A percentile compares a stretch with the other conserved stretches of the same genome.
Conservation (phyloP, 2,329 filamentous ascomycete genomes). For the Penicillium griseofulvum region DNA sequence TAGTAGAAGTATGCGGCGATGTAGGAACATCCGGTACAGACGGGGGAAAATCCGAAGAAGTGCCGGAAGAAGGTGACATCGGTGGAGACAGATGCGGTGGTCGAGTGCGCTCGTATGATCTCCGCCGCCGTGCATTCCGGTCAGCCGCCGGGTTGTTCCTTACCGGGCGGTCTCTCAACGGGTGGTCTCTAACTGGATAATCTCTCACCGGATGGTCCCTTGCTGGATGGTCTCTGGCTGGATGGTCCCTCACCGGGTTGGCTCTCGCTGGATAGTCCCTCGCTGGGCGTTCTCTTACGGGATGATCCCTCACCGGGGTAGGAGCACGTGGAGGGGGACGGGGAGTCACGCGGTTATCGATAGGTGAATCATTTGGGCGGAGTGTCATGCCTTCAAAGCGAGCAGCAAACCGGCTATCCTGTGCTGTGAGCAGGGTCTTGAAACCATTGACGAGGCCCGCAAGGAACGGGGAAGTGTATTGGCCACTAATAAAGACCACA, state of each 20-base stretch:
- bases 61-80: conserved; percentile 29
- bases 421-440: conserved; percentile 27
- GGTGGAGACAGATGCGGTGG: conserved; percentile 27
- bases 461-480: conserved; percentile 27
- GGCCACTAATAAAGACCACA: conserved; percentile 22
- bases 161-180: background rate
- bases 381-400: conserved; percentile 28
- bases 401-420: conserved; percentile 29
- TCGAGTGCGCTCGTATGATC: conserved; percentile 38
- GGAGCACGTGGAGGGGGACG: conserved; percentile 22
- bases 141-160: conserved; percentile 9
- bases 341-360: conserved; percentile 27
- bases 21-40: conserved; percentile 32
- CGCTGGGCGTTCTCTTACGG: conserved; percentile 11
- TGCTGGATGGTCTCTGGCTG: background rate
- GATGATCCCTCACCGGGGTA: conserved; percentile 21
- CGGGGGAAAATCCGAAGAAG: conserved; percentile 32
- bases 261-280: background rate
- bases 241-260: conserved; percentile 16
- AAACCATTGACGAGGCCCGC: conserved; percentile 27
- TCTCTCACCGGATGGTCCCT: background rate
- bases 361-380: conserved; percentile 23
- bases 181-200: conserved; percentile 16
- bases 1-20: conserved; percentile 35
- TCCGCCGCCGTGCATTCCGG: conserved; percentile 29